Evolutionary conservation across 257 asterid species (phyloP).

Genomic region (Solanum rostratum): DNA sequence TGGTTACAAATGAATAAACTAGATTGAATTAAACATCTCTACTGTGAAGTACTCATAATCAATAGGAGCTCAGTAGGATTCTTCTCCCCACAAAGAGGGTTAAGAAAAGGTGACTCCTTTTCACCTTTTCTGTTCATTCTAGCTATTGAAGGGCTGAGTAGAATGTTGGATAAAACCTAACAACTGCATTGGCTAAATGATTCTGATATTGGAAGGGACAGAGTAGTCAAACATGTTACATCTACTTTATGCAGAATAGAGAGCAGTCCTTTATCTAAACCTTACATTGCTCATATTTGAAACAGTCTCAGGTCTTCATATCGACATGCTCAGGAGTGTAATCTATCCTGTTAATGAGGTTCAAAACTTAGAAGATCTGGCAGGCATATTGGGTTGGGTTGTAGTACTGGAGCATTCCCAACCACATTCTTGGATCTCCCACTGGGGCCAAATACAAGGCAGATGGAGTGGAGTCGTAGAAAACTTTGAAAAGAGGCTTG

Average conservation of each 20-base stretch:
- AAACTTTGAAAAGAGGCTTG: not conserved
- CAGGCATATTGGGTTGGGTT: not conserved
- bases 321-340: not conserved
- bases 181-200: not conserved
- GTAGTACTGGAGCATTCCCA: not conserved
- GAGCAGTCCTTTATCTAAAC: not conserved
- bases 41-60: not conserved
- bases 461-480: not conserved
- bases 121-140: not conserved
- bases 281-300: not conserved
- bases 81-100: not conserved
- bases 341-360: not conserved
- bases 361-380: not conserved
- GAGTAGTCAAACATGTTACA: not conserved
- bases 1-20: not conserved
- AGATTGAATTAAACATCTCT: not conserved
- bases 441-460: not conserved
- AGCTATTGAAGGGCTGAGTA: not conserved
- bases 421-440: not conserved
- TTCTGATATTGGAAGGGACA: not conserved
- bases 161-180: not conserved
- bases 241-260: not conserved
- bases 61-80: not conserved
- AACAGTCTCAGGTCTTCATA: not conserved
- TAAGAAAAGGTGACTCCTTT: not conserved